These are phyloP conservation scores for Rhododendron vialii DNA, from an alignment of 148 eudicot genomes.

Conservation along the genomic window DNA sequence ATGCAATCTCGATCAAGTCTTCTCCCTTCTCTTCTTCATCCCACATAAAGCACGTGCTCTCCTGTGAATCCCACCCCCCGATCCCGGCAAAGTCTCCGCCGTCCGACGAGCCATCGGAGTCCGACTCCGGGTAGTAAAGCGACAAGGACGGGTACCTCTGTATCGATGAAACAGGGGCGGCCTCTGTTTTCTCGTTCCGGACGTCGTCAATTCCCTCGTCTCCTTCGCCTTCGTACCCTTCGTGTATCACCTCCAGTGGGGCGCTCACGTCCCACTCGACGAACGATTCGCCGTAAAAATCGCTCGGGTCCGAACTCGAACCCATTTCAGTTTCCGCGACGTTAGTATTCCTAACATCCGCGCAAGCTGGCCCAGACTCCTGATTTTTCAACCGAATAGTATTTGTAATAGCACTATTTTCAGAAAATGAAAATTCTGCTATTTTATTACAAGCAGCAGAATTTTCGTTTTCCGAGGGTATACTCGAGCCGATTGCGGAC, in stretches of 20 bases:
- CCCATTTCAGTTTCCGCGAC: not conserved
- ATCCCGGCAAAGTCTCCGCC: slow-evolving; percentile 25
- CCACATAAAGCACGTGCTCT: slow-evolving; percentile 28
- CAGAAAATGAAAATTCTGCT: no score
- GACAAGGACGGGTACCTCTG: slow-evolving; percentile 53
- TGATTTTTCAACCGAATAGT: not conserved
- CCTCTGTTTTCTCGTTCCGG: slow-evolving; percentile 4
- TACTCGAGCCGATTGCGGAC: not conserved
- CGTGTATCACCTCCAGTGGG: slow-evolving; percentile 75
- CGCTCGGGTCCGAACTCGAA: not conserved
- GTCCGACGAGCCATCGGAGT: slow-evolving; percentile 41
- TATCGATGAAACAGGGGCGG: not conserved
- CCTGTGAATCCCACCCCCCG: slow-evolving; percentile 28
- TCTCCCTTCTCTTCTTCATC: slow-evolving; percentile 48
- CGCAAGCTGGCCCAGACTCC: not conserved
- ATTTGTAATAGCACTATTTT: not conserved
- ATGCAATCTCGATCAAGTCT: slow-evolving; percentile 64
- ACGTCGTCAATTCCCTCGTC: slow-evolving; percentile 21
- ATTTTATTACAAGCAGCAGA: not conserved
- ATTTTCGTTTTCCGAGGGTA: not conserved
- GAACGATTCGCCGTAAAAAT: slow-evolving; percentile 10
- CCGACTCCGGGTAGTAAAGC: slow-evolving; percentile 57
- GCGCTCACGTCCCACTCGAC: slow-evolving; percentile 62
- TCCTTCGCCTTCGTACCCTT: slow-evolving; percentile 54
- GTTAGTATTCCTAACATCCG: not conserved